Conservation (phyloP, 805 yeast species). For the Ogataea parapolymorpha region DNA sequence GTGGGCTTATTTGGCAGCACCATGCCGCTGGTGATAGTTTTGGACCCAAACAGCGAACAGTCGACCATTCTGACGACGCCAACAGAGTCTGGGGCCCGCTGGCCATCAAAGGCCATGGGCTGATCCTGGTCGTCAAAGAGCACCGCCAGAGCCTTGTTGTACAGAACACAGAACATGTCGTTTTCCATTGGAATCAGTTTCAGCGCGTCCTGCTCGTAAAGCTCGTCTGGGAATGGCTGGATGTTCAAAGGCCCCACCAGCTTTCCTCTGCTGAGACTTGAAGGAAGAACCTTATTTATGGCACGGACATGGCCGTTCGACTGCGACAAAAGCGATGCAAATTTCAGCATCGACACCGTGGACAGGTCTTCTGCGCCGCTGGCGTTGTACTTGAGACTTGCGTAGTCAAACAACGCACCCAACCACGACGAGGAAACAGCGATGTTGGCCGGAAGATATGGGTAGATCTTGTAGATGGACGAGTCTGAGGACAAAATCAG, state of each 20-base stretch:
- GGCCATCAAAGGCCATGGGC: slow-evolving; percentile 25
- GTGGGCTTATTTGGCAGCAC: slow-evolving; percentile 22
- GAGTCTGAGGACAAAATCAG: slow-evolving; percentile 53
- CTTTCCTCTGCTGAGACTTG: slow-evolving; percentile 19
- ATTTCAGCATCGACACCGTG: slow-evolving; percentile 24
- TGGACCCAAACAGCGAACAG: slow-evolving; percentile 8
- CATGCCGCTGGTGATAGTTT: slow-evolving; percentile 8
- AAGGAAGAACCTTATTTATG: slow-evolving; percentile 16
- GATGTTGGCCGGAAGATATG: slow-evolving; percentile 54
- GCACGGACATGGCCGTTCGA: slow-evolving; percentile 10
- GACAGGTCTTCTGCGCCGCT: slow-evolving; percentile 17
- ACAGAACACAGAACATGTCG: slow-evolving; percentile 24
- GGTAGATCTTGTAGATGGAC: slow-evolving; percentile 58
- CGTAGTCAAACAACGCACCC: slow-evolving; percentile 26
- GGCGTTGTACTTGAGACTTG: slow-evolving; percentile 20
- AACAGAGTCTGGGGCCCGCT: slow-evolving; percentile 7
- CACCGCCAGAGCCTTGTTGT: slow-evolving; percentile 20
- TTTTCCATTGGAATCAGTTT: slow-evolving; percentile 25
- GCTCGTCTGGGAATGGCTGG: slow-evolving; percentile 50
- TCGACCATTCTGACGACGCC: slow-evolving; percentile 12
- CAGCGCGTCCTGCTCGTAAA: slow-evolving; percentile 46
- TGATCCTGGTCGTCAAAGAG: slow-evolving; percentile 22
- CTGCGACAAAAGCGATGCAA: slow-evolving; percentile 22
- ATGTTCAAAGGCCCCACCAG: slow-evolving; percentile 50
- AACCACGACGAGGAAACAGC: slow-evolving; percentile 34